Evolutionary conservation across 1,139 yeast species (phyloP).

Genomic region (Scheffersomyces titani): DNA sequence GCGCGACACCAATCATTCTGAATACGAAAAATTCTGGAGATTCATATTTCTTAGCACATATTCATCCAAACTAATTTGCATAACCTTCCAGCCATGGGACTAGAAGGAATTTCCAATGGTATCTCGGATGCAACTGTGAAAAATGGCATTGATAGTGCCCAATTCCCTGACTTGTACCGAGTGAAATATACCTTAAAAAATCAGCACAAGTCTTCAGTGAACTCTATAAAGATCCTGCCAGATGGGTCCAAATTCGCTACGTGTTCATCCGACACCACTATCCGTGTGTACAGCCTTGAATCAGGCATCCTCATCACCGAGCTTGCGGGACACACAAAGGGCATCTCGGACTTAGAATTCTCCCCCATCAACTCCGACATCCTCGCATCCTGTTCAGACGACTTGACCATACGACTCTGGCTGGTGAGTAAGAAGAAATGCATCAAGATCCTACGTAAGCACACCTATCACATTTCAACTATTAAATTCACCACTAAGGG

Average conservation of each 20-base stretch:
- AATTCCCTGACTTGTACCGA: constrained; percentile 10
- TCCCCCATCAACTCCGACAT: constrained; percentile 69
- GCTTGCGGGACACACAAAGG: constrained; percentile 63
- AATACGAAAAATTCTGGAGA: not conserved
- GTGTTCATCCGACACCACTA: constrained; percentile 36
- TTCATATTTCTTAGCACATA: not conserved
- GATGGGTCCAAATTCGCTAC: constrained; percentile 65
- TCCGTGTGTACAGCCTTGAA: constrained; percentile 42
- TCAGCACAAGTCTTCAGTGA: constrained; percentile 18
- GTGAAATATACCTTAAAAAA: constrained; percentile 5
- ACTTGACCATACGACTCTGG: constrained; percentile 78
- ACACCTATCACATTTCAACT: constrained; percentile 81
- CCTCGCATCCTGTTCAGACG: constrained; percentile 87
- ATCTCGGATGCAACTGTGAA: not conserved
- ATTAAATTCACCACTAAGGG: constrained; percentile 75
- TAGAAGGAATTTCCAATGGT: not conserved
- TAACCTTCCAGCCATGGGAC: not conserved
- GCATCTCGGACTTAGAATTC: constrained; percentile 73
- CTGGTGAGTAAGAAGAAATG: constrained; percentile 52
- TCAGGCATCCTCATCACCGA: constrained; percentile 34
- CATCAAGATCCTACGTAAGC: constrained; percentile 68
- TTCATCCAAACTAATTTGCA: not conserved
- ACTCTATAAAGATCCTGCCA: constrained; percentile 64
- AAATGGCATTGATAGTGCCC: not conserved
- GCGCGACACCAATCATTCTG: not conserved